Evolutionary conservation across 208 protist genomes (phyloP).

Genomic region (Trypanosoma cruzi): DNA sequence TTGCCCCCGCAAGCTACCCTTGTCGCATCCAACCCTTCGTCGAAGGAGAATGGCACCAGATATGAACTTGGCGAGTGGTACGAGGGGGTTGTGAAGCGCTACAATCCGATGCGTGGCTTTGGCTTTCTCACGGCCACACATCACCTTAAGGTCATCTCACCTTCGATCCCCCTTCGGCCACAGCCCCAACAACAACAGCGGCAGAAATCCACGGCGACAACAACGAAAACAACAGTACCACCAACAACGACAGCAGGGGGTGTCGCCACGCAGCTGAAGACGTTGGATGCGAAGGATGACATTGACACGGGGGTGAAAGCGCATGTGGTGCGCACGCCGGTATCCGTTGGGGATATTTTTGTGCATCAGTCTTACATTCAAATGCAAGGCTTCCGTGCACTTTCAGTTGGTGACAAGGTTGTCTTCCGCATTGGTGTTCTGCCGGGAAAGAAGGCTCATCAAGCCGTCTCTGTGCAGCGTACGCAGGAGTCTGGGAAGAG

Average conservation of each 20-base stretch:
- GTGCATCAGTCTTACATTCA: constrained; percentile 70
- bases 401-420: constrained; percentile 52
- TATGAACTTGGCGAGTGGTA: constrained; percentile 54
- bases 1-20: not conserved
- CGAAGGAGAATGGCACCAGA: constrained; percentile 41
- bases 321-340: constrained; percentile 29
- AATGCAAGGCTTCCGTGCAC: constrained; percentile 58
- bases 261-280: not conserved
- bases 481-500: not conserved
- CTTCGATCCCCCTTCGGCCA: constrained; percentile 1
- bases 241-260: not conserved
- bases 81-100: constrained; percentile 71
- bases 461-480: constrained; percentile 50
- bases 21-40: not conserved
- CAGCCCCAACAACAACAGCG: not conserved
- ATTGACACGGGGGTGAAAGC: not conserved
- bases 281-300: not conserved
- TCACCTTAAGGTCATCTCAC: constrained; percentile 33
- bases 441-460: constrained; percentile 41
- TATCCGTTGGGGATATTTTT: constrained; percentile 58
- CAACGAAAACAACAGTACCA: not conserved
- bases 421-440: constrained; percentile 56
- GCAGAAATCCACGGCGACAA: not conserved
- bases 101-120: constrained; percentile 66
- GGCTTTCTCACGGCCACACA: constrained; percentile 69